phyloP scores from a whole-genome alignment of 1,284 basidiomycete species.

The Ganoderma leucocontextum region DNA sequence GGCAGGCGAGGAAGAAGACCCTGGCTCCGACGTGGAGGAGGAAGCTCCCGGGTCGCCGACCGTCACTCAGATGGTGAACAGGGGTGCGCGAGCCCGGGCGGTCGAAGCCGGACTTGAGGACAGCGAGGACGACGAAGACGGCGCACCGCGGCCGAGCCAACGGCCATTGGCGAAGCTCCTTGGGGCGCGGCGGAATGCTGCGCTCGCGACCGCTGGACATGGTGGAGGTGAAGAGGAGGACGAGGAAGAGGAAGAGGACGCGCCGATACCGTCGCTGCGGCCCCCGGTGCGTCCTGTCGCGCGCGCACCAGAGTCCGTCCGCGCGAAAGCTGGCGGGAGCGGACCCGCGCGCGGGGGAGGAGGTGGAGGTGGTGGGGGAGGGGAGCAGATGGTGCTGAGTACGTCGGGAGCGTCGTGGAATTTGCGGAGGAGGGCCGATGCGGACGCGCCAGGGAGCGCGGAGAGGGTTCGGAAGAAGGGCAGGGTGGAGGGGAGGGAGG shows the following conservation, averaged over 20 bases:
- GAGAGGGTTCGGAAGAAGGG: conserved; percentile 35
- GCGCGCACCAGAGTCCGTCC: conserved; percentile 10
- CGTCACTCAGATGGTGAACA: conserved; percentile 14
- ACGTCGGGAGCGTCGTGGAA: conserved; percentile 58
- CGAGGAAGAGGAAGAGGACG: not conserved
- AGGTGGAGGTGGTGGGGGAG: not conserved
- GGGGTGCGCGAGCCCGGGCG: not conserved
- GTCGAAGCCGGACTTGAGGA: not conserved
- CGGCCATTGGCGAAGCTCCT: not conserved
- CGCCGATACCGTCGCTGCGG: conserved; percentile 13
- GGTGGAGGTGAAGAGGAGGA: not conserved
- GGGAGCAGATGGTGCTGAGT: conserved; percentile 55
- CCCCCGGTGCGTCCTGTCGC: conserved; percentile 15
- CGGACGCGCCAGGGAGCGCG: conserved; percentile 14
- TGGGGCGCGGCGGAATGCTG: not conserved
- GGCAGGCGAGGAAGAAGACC: not conserved
- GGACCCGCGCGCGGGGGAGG: not conserved
- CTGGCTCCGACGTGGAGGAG: not conserved
- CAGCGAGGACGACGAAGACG: not conserved
- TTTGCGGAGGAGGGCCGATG: conserved; percentile 35
- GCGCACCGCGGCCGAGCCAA: not conserved
- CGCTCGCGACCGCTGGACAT: not conserved
- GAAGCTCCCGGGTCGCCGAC: conserved; percentile 11
- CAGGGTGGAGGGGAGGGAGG: conserved; percentile 32
- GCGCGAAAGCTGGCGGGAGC: not conserved